phyloP scores from a whole-genome alignment of 2,329 filamentous ascomycete genomes.

The Alternaria rosae region DNA sequence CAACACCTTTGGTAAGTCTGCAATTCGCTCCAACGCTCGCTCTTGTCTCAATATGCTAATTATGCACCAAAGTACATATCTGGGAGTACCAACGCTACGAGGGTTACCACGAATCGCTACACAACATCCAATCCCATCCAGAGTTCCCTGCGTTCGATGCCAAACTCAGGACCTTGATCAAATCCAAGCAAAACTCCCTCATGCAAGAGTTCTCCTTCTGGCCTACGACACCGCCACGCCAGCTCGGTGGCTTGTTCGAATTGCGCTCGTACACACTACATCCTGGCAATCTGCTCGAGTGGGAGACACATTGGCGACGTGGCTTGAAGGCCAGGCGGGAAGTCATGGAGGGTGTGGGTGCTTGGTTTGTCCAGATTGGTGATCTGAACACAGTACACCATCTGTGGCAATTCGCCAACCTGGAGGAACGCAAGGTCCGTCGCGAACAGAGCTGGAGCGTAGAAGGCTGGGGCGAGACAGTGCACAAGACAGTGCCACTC shows the following conservation, averaged over 20 bases:
- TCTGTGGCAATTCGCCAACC: conserved; percentile 96
- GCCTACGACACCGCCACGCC: conserved; percentile 90
- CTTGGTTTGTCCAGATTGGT: conserved; percentile 98
- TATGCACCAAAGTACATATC: conserved; percentile 79
- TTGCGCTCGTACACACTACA: conserved; percentile 95
- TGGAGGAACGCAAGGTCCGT: conserved; percentile 89
- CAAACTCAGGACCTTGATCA: conserved; percentile 86
- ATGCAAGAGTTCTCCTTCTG: conserved; percentile 99
- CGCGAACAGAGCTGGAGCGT: conserved; percentile 95
- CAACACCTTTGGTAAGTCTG: conserved; percentile 84
- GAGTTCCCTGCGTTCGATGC: conserved; percentile 84
- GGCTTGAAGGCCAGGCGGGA: conserved; percentile 89
- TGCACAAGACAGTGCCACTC: conserved; percentile 96
- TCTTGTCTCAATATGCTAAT: conserved; percentile 7
- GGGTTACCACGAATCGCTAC: conserved; percentile 90
- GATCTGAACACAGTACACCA: conserved; percentile 98
- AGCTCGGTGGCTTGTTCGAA: conserved; percentile 93
- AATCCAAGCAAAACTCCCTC: conserved; percentile 82
- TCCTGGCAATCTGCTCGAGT: conserved; percentile 94
- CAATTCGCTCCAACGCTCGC: background rate
- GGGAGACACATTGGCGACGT: conserved; percentile 97
- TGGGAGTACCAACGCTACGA: conserved; percentile 99
- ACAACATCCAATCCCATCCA: conserved; percentile 82
- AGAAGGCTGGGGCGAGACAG: conserved; percentile 95
- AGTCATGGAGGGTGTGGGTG: conserved; percentile 98